Evolutionary conservation across 768 basidiomycete species (phyloP).

Genomic region (Sarcodon aspratus): DNA sequence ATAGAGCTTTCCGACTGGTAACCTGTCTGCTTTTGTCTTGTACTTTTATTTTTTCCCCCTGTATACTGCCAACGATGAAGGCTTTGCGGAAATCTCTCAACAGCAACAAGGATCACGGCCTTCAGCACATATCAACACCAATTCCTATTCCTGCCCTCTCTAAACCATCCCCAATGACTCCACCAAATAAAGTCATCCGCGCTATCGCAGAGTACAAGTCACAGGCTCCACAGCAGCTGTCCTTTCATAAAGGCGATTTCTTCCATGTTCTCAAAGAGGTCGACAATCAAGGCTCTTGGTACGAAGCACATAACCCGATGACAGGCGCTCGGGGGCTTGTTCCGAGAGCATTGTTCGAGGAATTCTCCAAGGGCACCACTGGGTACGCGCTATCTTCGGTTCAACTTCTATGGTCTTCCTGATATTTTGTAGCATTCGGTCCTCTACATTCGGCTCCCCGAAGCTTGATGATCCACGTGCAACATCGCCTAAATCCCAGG

Average conservation of each 20-base stretch:
- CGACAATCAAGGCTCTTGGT: constrained; percentile 52
- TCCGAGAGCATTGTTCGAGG: constrained; percentile 80
- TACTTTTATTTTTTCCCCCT: constrained; percentile 9
- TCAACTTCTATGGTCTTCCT: neutral
- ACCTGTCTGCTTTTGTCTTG: constrained; percentile 13
- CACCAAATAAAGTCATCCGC: constrained; percentile 93
- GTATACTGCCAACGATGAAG: constrained; percentile 46
- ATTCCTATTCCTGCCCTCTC: constrained; percentile 55
- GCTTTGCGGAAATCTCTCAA: constrained; percentile 74
- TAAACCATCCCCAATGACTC: constrained; percentile 60
- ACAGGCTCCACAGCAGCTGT: constrained; percentile 71
- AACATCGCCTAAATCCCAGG: constrained; percentile 32
- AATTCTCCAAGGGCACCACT: constrained; percentile 66
- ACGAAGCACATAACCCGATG: constrained; percentile 91
- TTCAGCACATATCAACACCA: constrained; percentile 62
- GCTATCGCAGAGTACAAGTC: constrained; percentile 60
- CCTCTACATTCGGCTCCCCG: neutral
- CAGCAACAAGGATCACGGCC: constrained; percentile 19
- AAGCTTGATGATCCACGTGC: constrained; percentile 3
- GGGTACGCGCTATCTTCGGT: constrained; percentile 32
- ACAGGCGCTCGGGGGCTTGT: constrained; percentile 88
- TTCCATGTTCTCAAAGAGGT: constrained; percentile 87
- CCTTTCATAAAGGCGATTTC: constrained; percentile 92
- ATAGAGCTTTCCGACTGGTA: constrained; percentile 7
- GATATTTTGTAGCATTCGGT: constrained; percentile 1